Evolutionary conservation across 257 asterid genomes (phyloP).

Genomic region (Solanum appendiculatum): DNA sequence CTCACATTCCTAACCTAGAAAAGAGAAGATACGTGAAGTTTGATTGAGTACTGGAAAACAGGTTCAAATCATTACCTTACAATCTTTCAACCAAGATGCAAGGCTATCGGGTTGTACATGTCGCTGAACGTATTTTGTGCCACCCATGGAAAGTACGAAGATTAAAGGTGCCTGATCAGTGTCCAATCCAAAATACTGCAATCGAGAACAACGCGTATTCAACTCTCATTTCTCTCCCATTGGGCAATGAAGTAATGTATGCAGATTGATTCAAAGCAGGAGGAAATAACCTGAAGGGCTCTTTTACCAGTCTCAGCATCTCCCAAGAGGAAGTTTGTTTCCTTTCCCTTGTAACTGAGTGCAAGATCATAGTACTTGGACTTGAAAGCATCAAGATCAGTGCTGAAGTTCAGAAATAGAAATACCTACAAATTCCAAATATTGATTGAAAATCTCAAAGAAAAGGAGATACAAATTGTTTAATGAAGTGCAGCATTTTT

Average conservation of each 20-base stretch:
- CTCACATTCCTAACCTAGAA: background rate
- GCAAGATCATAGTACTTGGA: constrained; percentile 56
- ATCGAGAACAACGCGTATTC: background rate
- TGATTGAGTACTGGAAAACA: background rate
- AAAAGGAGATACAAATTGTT: background rate
- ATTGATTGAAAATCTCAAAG: background rate
- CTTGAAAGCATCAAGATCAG: constrained; percentile 45
- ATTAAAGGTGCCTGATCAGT: constrained; percentile 53
- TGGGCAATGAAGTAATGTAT: background rate
- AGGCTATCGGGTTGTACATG: constrained; percentile 50
- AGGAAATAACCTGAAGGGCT: constrained; percentile 60
- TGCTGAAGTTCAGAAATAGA: constrained; percentile 63
- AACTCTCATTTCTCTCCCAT: background rate
- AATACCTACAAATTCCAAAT: constrained; percentile 39
- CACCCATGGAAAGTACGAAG: constrained; percentile 35
- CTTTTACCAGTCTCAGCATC: constrained; percentile 47
- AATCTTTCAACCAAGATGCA: constrained; percentile 61
- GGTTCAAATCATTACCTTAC: constrained; percentile 23
- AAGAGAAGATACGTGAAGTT: background rate
- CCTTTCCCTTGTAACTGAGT: constrained; percentile 53
- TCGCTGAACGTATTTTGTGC: constrained; percentile 46
- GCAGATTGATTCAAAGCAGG: background rate
- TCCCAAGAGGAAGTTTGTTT: constrained; percentile 58
- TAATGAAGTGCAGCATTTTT: background rate
- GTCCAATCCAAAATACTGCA: constrained; percentile 70